Percentiles rank a stretch among this genome's conserved stretches.
phyloP scores from a whole-genome alignment of 2,329 filamentous ascomycete species.

The Trichoderma brevicompactum region DNA sequence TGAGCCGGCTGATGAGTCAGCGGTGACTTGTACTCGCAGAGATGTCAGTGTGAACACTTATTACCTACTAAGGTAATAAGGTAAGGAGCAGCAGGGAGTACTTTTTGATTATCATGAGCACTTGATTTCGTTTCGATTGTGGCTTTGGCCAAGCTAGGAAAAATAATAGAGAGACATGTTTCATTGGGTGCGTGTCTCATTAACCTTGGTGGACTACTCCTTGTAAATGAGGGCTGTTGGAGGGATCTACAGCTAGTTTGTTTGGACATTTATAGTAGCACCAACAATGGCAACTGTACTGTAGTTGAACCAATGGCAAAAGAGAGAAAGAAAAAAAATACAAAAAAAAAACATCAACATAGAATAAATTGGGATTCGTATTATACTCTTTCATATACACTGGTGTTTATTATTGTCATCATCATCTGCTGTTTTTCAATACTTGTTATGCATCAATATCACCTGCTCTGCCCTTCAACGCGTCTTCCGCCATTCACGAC shows the following conservation, averaged over 20 bases:
- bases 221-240: not conserved
- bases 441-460: not conserved
- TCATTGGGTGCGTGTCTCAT: not conserved
- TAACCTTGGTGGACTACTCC: not conserved
- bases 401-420: no score
- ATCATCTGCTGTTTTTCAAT: not conserved
- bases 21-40: not conserved
- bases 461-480: slow-evolving; percentile 5
- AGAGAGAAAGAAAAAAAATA: no score
- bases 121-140: not conserved
- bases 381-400: no score
- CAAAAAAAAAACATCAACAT: no score
- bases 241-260: slow-evolving; percentile 6
- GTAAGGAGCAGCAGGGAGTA: no score
- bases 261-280: not conserved
- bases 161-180: not conserved
- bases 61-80: no score
- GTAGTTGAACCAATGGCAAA: not conserved
- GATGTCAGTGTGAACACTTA: no score
- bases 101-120: no score
- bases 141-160: not conserved
- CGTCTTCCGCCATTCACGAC: slow-evolving; percentile 22
- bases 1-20: slow-evolving; percentile 21
- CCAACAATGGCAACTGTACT: not conserved
- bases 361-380: no score